phyloP scores from a whole-genome alignment of 257 asterid species.

The Primulina tabacum region DNA sequence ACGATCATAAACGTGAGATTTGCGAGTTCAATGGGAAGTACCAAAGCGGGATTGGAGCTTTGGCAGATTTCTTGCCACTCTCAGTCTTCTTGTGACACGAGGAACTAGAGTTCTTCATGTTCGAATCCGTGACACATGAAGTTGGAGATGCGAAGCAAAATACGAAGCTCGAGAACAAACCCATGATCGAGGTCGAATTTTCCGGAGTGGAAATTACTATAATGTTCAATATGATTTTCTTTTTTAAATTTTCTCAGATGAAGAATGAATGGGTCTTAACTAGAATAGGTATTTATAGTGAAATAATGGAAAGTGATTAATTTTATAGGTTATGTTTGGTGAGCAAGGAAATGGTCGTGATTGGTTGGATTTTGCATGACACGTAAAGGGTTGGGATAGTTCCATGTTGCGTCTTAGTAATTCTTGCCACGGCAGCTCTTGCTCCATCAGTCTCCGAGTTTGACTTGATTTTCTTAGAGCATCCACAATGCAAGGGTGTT shows the following conservation, averaged over 20 bases:
- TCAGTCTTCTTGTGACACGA: neutral
- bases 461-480: too few species aligned
- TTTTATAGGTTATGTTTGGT: neutral
- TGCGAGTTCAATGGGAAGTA: constrained; percentile 30
- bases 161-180: constrained; percentile 18
- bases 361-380: constrained; percentile 3
- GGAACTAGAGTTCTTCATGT: neutral
- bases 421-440: too few species aligned
- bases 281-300: constrained; percentile 10
- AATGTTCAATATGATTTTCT: neutral
- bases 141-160: constrained; percentile 29
- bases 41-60: constrained; percentile 23
- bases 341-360: constrained; percentile 22
- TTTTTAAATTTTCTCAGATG: too few species aligned
- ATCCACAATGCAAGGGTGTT: too few species aligned
- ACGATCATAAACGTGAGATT: constrained; percentile 21
- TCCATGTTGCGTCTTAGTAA: neutral
- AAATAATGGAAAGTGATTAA: neutral
- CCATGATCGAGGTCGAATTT: constrained; percentile 8
- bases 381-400: neutral
- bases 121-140: constrained; percentile 22
- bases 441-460: too few species aligned
- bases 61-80: neutral
- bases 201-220: too few species aligned
- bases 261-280: constrained; percentile 4